phyloP scores from a whole-genome alignment of 2,329 filamentous ascomycete genomes.

The Aspergillus pseudoglaucus region DNA sequence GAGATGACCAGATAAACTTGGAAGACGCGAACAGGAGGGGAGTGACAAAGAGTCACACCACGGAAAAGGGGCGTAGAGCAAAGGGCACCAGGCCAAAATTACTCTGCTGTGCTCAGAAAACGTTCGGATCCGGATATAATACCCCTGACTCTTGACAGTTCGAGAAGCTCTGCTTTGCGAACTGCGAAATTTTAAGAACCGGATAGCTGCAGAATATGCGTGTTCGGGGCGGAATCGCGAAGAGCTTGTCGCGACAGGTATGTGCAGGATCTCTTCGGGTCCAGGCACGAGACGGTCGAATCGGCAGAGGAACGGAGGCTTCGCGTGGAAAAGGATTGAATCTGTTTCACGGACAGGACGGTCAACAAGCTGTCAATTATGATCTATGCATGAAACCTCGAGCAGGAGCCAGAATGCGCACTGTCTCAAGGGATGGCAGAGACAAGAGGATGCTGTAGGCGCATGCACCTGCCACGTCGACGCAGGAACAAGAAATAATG shows the following conservation, averaged over 20 bases:
- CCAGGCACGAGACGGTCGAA: not conserved
- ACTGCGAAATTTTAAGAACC: not conserved
- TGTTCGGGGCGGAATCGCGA: not conserved
- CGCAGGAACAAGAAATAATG: not conserved
- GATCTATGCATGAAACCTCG: not conserved
- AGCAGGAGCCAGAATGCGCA: not conserved
- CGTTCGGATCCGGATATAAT: not conserved
- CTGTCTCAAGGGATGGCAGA: not conserved
- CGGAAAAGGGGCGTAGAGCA: not conserved
- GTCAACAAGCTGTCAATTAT: not conserved
- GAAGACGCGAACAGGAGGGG: not conserved
- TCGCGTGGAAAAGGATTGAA: not conserved
- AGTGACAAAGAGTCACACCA: not conserved
- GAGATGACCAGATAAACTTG: not conserved
- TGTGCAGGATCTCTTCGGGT: not conserved
- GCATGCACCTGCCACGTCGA: not conserved
- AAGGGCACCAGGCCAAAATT: not conserved
- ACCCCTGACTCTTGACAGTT: not conserved
- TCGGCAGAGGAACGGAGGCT: not conserved
- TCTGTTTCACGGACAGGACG: not conserved
- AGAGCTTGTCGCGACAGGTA: not conserved
- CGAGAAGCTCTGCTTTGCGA: not conserved
- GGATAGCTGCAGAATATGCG: constrained; percentile 7
- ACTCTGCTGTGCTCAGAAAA: not conserved
- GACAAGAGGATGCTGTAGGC: not conserved